Evolutionary conservation across 768 basidiomycete species (phyloP), one percentile per base, ranked within the genome.

Genomic region (Tylopilus rubrobrunneus): DNA sequence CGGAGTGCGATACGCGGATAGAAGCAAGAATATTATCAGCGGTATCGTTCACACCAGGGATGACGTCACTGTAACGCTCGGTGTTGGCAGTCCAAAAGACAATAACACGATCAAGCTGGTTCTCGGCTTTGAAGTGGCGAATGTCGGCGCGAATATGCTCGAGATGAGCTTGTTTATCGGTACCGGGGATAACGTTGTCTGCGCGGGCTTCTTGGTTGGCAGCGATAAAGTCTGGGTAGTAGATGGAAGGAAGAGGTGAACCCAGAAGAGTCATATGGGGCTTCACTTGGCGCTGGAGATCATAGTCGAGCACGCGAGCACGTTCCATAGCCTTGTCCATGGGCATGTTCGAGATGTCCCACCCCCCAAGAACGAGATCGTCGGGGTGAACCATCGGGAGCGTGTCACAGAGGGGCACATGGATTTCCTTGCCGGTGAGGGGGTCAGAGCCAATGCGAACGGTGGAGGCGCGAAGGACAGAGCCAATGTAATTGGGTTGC

Each of bases 31-130:
- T 72, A 67, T 87, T 89, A 62, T 89, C 88, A 2, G 92, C 87
- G 14, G 93, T 95, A 69, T 99, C 95, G 72, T 98, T 98, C 54
- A 98, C 83, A 41, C 96, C 97, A 12, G 89, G 80, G 69, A 98
- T 86, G 72, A 99, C 85, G 58, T 93, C 92, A 62, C 89, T 86
- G 82, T 94, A 99, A 54, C 96, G 89, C 78, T 98, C 97, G 17
- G 96, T 99, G 76, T 99, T 98, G 62, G 92, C 94, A 15, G 96
- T 98, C 96, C 96, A 98, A 78, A 98, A 95, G 57, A 98, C 87
- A 63, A 99, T 73, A 56, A 92, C 83, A 53, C 88, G 88, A 70
- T 95, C 95, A 45, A 98, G 84, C 19, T 73, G 77, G 68, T 98
- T 83, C 56, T 84, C 75, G 49, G 74, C 65, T 78, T 98, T 98